Evolutionary conservation across 345 rosid genomes (phyloP).

Genomic region (Carallia brachiata): DNA sequence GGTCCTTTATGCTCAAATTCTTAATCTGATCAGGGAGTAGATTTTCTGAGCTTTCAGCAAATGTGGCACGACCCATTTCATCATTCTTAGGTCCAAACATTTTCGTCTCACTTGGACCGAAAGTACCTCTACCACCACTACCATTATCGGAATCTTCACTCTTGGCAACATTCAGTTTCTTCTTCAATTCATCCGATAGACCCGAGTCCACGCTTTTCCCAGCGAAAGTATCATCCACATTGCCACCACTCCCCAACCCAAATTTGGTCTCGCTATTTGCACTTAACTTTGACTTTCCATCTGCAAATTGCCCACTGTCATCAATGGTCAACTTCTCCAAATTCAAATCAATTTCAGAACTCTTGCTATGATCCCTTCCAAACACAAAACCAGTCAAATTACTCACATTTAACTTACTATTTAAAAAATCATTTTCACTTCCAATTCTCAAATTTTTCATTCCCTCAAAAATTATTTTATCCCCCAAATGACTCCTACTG

Average conservation of each 20-base stretch:
- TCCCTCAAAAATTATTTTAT: conserved; percentile 37
- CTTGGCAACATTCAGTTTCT: conserved; percentile 45
- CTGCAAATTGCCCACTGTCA: conserved; percentile 18
- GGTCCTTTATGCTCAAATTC: conserved; percentile 44
- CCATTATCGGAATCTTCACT: conserved; percentile 14
- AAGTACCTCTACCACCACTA: conserved; percentile 7
- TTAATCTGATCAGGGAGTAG: conserved; percentile 44
- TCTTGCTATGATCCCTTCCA: conserved; percentile 15
- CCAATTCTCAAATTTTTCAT: conserved; percentile 52
- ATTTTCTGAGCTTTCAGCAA: conserved; percentile 28
- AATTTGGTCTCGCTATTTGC: conserved; percentile 7
- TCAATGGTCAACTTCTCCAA: conserved; percentile 50
- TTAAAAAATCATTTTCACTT: conserved; percentile 12
- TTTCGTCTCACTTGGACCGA: not conserved
- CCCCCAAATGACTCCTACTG: conserved; percentile 14
- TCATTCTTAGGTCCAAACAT: conserved; percentile 16
- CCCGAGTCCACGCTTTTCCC: conserved; percentile 27
- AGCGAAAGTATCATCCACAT: conserved; percentile 19
- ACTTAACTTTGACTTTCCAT: conserved; percentile 7
- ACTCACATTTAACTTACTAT: conserved; percentile 1
- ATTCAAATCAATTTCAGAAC: conserved; percentile 28
- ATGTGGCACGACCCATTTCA: conserved; percentile 20
- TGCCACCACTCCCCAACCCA: conserved; percentile 19
- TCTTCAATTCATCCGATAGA: conserved; percentile 46
- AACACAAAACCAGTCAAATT: conserved; percentile 10